Evolutionary conservation across 257 asterid species (phyloP).

Genomic region (Solanum gandarillasii): DNA sequence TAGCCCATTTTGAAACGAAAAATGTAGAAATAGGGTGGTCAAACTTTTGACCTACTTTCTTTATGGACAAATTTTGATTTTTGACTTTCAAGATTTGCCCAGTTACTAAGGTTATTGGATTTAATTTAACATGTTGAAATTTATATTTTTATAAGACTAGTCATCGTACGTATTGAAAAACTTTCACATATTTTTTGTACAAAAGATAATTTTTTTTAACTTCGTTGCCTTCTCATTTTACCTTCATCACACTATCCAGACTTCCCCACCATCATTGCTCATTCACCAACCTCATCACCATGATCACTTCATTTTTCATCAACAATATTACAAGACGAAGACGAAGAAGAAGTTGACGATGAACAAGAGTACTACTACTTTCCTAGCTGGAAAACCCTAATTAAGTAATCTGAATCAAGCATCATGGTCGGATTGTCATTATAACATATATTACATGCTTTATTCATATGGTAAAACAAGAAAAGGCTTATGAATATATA

Average conservation of each 20-base stretch:
- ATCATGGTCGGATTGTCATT: conserved; percentile 4
- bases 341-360: neutral
- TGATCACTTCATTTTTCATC: neutral
- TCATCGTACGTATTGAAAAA: no score
- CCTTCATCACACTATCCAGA: neutral
- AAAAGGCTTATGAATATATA: neutral
- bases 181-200: neutral
- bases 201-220: neutral
- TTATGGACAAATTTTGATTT: neutral
- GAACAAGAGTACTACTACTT: neutral
- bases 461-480: neutral
- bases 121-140: neutral
- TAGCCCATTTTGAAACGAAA: no score
- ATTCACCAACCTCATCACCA: neutral
- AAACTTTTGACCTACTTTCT: neutral
- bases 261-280: neutral
- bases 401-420: conserved; percentile 1
- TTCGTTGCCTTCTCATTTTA: neutral
- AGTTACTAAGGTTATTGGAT: neutral
- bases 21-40: no score
- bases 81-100: no score
- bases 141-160: no score
- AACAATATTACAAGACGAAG: neutral
- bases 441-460: neutral
- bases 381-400: neutral